Percentiles rank a stretch among this genome's conserved stretches.
Conservation (phyloP, 2,329 filamentous ascomycete species). For the Cladosporium sp. region DNA sequence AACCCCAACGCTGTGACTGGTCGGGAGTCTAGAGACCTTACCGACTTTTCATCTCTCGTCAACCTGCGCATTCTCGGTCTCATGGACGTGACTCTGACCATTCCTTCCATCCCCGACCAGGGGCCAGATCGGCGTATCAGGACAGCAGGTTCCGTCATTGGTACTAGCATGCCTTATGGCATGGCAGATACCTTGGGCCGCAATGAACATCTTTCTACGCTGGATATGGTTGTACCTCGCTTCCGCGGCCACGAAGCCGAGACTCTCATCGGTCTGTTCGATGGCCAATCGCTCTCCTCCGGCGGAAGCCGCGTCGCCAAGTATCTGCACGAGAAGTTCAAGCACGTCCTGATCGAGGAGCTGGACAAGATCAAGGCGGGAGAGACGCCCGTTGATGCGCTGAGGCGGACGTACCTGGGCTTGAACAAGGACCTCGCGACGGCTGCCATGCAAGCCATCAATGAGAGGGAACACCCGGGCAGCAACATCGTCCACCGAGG, state of each 20-base stretch:
- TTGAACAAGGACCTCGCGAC: slow-evolving; percentile 93
- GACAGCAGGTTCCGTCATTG: slow-evolving; percentile 91
- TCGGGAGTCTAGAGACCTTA: slow-evolving; percentile 64
- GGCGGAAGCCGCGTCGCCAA: slow-evolving; percentile 95
- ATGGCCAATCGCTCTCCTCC: slow-evolving; percentile 81
- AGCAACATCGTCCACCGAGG: slow-evolving; percentile 57
- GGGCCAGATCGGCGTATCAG: slow-evolving; percentile 90
- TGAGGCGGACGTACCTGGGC: slow-evolving; percentile 77
- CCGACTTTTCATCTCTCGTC: slow-evolving; percentile 78
- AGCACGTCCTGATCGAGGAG: slow-evolving; percentile 74
- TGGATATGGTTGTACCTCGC: slow-evolving; percentile 89
- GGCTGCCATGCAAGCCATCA: slow-evolving; percentile 70
- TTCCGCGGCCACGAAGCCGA: slow-evolving; percentile 88
- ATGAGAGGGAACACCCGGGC: slow-evolving; percentile 57
- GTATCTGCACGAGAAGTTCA: slow-evolving; percentile 93
- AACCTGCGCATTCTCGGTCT: slow-evolving; percentile 84
- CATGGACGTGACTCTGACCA: slow-evolving; percentile 96
- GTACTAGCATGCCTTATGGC: slow-evolving; percentile 76
- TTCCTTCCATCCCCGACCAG: slow-evolving; percentile 88
- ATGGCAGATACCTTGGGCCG: slow-evolving; percentile 94
- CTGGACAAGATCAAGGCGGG: slow-evolving; percentile 59
- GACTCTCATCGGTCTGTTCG: slow-evolving; percentile 88
- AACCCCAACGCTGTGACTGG: slow-evolving; percentile 48
- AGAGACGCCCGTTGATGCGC: slow-evolving; percentile 77
- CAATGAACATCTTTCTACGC: slow-evolving; percentile 89